Base-by-base conservation (phyloP, 2,329 filamentous ascomycete genomes). In the Colletotrichum sp. region DNA sequence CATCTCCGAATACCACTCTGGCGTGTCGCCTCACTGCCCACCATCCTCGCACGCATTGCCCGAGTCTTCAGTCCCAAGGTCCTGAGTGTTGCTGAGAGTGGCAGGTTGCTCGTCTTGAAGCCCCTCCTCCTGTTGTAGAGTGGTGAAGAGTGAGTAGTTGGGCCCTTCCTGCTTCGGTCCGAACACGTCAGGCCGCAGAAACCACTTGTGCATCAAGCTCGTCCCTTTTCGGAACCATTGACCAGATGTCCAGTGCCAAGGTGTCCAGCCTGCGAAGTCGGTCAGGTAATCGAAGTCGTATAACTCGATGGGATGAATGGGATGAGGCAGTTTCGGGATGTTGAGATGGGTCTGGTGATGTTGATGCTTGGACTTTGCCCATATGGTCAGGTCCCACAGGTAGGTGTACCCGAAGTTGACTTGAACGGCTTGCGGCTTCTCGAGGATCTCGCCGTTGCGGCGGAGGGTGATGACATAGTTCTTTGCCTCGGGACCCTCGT, bases 361-460 rank as follows among this genome's bases (percentile, higher is more conserved):
- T 24, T 24, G 24, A 4, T 24, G 24, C 24, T 24, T n/a, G 39
- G 39, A 43, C 2, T 1, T 1, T 43, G 39, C 39, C 43, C 43
- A 48, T 12, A 48, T 21, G 43, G 43, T 21, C 18, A 21, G 0
- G n/a, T 48, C 0, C 43, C 43, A 48, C 43, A 48, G 43, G 43
- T 48, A 48, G 43, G 43, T 48, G 8, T 0, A 0, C 0, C 0
- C 0, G 43, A 48, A 48, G 43, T 21, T 7, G 43, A 48, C 43
- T 2, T 48, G 43, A 2, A 48, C 18, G 18, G 10, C 43, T 0
- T 48, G 43, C 0, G 43, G 43, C 0, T 48, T 0, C 0, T n/a
- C 0, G 10, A 48, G 43, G 43, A 48, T 7, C 6, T 21, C 2
- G 43, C 43, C 43, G 5, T 48, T 21, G 10, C 43, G 43, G 43